Evolutionary conservation across 345 rosid genomes (phyloP).

Genomic region (Corchorus capsularis): DNA sequence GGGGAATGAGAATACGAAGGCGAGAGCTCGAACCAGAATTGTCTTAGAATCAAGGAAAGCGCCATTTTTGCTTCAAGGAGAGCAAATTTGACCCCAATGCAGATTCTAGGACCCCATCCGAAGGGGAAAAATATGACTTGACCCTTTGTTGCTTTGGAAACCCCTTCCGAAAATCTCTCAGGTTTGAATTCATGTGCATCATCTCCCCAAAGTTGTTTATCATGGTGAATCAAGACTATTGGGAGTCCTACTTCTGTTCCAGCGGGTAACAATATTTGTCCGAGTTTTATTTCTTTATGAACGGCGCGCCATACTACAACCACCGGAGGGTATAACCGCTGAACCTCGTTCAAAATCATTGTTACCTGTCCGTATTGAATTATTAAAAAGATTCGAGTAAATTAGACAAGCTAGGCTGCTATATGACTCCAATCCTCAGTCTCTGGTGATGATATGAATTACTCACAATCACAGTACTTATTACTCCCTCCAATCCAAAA

Average conservation of each 20-base stretch:
- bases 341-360: constrained; percentile 38
- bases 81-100: constrained; percentile 66
- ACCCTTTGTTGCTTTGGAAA: constrained; percentile 56
- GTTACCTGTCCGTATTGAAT: constrained; percentile 2
- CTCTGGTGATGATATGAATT: no score
- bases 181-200: constrained; percentile 6
- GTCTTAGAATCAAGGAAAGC: constrained; percentile 47
- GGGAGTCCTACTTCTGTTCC: constrained; percentile 30
- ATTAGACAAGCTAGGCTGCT: no score
- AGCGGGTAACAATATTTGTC: constrained; percentile 26
- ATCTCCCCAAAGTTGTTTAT: constrained; percentile 9
- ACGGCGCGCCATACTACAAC: constrained; percentile 1
- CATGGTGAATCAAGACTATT: constrained; percentile 12
- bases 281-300: constrained; percentile 33
- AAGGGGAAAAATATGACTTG: constrained; percentile 52
- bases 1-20: constrained; percentile 58
- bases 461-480: no score
- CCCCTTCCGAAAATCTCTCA: constrained; percentile 30
- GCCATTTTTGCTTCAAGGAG: constrained; percentile 62
- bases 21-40: constrained; percentile 53
- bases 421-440: background rate
- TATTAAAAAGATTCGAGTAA: background rate
- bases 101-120: constrained; percentile 59
- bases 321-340: constrained; percentile 43
- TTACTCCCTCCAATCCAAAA: no score